Evolutionary conservation across 176 grass and related monocot genomes (phyloP).

Genomic region (Musa beccarii): DNA sequence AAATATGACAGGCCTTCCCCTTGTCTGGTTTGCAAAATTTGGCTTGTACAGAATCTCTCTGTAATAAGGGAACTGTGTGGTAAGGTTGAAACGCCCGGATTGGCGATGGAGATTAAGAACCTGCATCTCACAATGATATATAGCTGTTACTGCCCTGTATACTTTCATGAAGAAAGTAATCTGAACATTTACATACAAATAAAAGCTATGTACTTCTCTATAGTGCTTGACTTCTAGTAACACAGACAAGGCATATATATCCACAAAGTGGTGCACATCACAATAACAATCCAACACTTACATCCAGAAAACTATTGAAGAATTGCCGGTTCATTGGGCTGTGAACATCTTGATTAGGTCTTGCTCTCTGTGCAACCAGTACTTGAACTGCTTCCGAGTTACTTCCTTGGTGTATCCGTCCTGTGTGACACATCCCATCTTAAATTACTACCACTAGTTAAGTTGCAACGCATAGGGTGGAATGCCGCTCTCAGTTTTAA

Average conservation of each 20-base stretch:
- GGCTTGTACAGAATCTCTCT: constrained; percentile 44
- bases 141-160: not conserved
- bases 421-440: constrained; percentile 9
- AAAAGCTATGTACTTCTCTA: too few relatives aligned
- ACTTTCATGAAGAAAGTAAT: not conserved
- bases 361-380: constrained; percentile 49
- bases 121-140: constrained; percentile 20
- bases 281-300: constrained; percentile 5
- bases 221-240: too few relatives aligned
- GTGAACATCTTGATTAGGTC: constrained; percentile 42
- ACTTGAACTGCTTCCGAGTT: constrained; percentile 34
- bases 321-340: constrained; percentile 46
- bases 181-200: too few relatives aligned
- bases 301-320: constrained; percentile 55
- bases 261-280: too few relatives aligned
- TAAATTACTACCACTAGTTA: not conserved
- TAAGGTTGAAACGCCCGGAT: constrained; percentile 49
- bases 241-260: too few relatives aligned
- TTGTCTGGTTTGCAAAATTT: constrained; percentile 25
- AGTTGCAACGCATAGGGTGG: not conserved
- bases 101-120: constrained; percentile 44
- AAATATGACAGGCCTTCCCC: constrained; percentile 47
- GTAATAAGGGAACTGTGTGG: constrained; percentile 44
- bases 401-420: constrained; percentile 83
- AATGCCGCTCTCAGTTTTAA: not conserved